Evolutionary conservation across 805 yeast genomes (phyloP).

Genomic region (Wickerhamia fluorescens): DNA sequence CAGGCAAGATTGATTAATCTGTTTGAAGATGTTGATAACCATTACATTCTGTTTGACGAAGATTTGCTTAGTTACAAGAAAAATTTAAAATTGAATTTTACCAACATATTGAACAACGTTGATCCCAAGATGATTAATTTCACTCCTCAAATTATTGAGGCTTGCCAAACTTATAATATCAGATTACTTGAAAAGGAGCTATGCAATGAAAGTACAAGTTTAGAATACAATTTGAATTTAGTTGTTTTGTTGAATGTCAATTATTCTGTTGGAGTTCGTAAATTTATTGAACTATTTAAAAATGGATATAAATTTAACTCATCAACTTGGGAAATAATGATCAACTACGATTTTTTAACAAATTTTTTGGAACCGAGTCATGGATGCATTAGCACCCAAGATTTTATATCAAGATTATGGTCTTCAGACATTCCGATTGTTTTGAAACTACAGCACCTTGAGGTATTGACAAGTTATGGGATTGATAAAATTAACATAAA

Average conservation of each 20-base stretch:
- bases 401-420: conserved; percentile 18
- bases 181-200: too few relatives aligned
- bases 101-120: conserved; percentile 4
- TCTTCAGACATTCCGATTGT: conserved; percentile 9
- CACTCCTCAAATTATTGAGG: conserved; percentile 9
- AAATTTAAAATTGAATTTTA: conserved; percentile 7
- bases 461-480: conserved; percentile 12
- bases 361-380: conserved; percentile 12
- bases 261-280: conserved; percentile 16
- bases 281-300: conserved; percentile 20
- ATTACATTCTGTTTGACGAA: conserved; percentile 21
- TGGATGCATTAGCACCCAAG: conserved; percentile 9
- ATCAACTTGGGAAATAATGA: conserved; percentile 25
- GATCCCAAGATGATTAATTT: conserved; percentile 2
- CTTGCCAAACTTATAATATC: conserved; percentile 6
- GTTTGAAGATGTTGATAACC: conserved; percentile 33
- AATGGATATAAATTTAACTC: conserved; percentile 26
- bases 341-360: conserved; percentile 21
- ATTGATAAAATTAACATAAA: conserved; percentile 22
- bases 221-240: conserved; percentile 17
- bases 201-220: too few relatives aligned
- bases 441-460: conserved; percentile 6
- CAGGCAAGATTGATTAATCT: conserved; percentile 26
- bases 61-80: conserved; percentile 7
- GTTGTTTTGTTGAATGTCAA: conserved; percentile 20